Evolutionary conservation across 768 basidiomycete species (phyloP), one percentile per base, ranked within the genome.

Genomic region (Tylopilus sp.): DNA sequence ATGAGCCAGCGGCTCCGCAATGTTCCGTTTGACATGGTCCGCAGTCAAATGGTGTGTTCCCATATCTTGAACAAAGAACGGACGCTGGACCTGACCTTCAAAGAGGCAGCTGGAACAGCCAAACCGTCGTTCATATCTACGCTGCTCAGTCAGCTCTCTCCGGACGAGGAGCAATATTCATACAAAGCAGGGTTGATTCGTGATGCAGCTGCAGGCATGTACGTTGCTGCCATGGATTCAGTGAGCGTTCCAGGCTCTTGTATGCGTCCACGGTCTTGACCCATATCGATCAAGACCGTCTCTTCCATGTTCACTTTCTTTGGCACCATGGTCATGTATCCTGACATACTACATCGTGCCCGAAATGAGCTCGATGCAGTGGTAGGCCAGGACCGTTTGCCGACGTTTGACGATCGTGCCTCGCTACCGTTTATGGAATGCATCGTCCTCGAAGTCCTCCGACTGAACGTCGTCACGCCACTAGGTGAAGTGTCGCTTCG

Each of bases 381-480:
- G 13, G 40, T 60, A 2, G 53, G 47, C 8, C 11, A 25, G 7
- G 47, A 50, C 9, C 58, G 43, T 10, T 25, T 60, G 17, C 59
- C 59, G 5, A 50, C 44, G 2, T 56, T 60, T 30, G 47, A 40
- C 3, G 59, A 60, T 40, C 59, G 58, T 35, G 21, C 46, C 6
- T 51, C 23, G 21, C 40, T 60, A 2, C 51, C 58, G 25, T 60
- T 52, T 9, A 52, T 60, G 6, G 58, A 60, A 7, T 47, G 42
- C 28, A 41, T 60, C 11, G 44, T 56, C 17, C 48, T 52, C 12
- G 58, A 60, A 38, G 35, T 50, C 9, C 12, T 56, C 10, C 48
- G 58, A 28, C 56, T 45, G 54, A 55, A 45, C 30, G 47, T 49
- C 1, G 31, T 60, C 0, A 50, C 52, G 8, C 59, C 59, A 9